These are phyloP conservation scores for Cicer arietinum DNA, from an alignment of 306 rosid genomes.

Conservation along the genomic window DNA sequence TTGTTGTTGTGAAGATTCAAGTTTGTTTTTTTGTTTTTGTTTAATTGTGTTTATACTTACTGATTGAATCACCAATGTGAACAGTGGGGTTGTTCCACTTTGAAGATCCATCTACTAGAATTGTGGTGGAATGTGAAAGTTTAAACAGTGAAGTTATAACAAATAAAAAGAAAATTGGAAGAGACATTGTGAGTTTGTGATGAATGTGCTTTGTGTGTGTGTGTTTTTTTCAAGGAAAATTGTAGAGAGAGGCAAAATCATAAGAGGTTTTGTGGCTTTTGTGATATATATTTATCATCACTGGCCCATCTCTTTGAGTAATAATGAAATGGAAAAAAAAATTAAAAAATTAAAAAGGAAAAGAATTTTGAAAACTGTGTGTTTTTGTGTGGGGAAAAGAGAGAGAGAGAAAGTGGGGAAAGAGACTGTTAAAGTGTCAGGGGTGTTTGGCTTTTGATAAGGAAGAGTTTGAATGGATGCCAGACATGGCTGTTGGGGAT, in stretches of 20 bases:
- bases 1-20: neutral
- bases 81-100: conserved; percentile 81
- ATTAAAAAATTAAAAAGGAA: conserved; percentile 30
- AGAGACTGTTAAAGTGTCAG: conserved; percentile 69
- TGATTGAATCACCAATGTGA: conserved; percentile 77
- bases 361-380: conserved; percentile 62
- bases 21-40: neutral
- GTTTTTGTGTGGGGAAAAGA: conserved; percentile 39
- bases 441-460: conserved; percentile 59
- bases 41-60: conserved; percentile 53
- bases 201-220: conserved; percentile 34
- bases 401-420: conserved; percentile 42
- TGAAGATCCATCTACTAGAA: conserved; percentile 79
- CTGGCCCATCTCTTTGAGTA: conserved; percentile 37
- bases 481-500: conserved; percentile 61
- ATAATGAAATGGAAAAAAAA: conserved; percentile 45
- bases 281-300: conserved; percentile 38
- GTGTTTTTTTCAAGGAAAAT: conserved; percentile 29
- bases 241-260: conserved; percentile 40
- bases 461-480: conserved; percentile 69
- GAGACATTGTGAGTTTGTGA: conserved; percentile 63
- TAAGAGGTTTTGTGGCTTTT: conserved; percentile 34
- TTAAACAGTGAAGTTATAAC: conserved; percentile 52
- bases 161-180: conserved; percentile 53
- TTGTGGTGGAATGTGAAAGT: conserved; percentile 61